Evolutionary conservation across 257 asterid species (phyloP).

Genomic region (Plantago elongata): DNA sequence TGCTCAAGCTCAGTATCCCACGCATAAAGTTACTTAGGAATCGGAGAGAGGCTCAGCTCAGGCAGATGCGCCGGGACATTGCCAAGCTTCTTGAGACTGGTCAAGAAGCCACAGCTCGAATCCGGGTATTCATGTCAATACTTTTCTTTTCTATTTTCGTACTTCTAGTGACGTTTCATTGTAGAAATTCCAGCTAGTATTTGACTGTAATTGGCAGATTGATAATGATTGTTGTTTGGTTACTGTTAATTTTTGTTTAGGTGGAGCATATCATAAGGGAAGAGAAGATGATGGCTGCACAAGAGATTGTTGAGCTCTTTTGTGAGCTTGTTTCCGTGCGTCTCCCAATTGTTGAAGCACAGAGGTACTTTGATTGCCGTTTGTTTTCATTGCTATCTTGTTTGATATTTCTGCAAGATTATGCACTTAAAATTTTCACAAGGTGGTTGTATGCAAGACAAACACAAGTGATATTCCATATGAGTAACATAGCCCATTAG

Average conservation of each 20-base stretch:
- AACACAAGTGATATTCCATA: too few species aligned
- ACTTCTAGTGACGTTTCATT: not conserved
- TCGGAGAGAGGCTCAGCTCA: constrained; percentile 86
- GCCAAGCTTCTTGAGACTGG: constrained; percentile 97
- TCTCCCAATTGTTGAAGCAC: constrained; percentile 77
- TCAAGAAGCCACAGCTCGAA: constrained; percentile 97
- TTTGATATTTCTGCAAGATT: not conserved
- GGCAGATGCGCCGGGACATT: constrained; percentile 86
- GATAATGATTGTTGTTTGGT: not conserved
- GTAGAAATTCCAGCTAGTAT: not conserved
- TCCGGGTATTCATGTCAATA: constrained; percentile 46
- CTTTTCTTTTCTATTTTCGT: not conserved
- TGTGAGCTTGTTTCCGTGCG: constrained; percentile 79
- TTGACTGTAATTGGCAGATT: not conserved
- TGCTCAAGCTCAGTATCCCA: constrained; percentile 80
- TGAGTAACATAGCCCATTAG: too few species aligned
- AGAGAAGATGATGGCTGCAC: constrained; percentile 97
- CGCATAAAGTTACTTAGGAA: constrained; percentile 89
- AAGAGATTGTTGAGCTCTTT: constrained; percentile 86
- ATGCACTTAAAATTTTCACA: too few species aligned
- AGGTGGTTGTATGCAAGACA: too few species aligned
- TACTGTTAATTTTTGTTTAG: constrained; percentile 28
- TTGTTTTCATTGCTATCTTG: not conserved
- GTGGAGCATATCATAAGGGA: constrained; percentile 92
- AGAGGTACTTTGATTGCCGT: constrained; percentile 35